Percentiles rank a stretch among this genome's conserved stretches.
Conservation (phyloP, 305 asterid species). For the Fraxinus ornus region DNA sequence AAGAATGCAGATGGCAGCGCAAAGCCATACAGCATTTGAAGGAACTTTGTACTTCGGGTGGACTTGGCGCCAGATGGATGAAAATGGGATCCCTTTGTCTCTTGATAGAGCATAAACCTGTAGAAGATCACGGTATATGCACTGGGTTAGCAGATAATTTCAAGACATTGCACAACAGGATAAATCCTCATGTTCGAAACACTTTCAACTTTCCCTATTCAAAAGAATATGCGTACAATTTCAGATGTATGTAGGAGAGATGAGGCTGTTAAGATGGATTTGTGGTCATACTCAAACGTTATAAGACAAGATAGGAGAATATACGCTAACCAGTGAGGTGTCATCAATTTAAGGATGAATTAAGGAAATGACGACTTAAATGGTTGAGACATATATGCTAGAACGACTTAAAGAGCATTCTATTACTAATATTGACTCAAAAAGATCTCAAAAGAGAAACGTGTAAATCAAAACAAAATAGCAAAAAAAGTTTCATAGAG, state of each 20-base stretch:
- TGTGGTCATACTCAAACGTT: not conserved
- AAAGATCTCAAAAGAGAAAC: not conserved
- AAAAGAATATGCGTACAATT: not conserved
- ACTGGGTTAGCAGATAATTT: not conserved
- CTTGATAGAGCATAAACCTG: constrained; percentile 46
- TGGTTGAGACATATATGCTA: not conserved
- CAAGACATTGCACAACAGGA: not conserved
- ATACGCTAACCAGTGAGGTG: not conserved
- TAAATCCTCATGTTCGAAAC: not conserved
- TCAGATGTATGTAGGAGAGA: not conserved
- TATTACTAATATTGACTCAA: not conserved
- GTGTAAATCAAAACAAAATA: not conserved
- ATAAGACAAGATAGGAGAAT: not conserved
- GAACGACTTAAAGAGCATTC: not conserved
- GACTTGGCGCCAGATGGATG: constrained; percentile 33
- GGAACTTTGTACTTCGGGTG: constrained; percentile 47
- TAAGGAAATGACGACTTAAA: not conserved
- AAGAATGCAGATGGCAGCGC: constrained; percentile 34
- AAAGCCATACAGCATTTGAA: constrained; percentile 48
- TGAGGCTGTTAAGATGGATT: not conserved
- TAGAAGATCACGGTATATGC: not conserved
- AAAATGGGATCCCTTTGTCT: constrained; percentile 45
- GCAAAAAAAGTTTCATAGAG: not conserved
- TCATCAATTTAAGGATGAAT: not conserved
- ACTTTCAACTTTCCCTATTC: not conserved